Base-by-base conservation (phyloP, 2,329 filamentous ascomycete genomes). In the Macrophomina tecta region DNA sequence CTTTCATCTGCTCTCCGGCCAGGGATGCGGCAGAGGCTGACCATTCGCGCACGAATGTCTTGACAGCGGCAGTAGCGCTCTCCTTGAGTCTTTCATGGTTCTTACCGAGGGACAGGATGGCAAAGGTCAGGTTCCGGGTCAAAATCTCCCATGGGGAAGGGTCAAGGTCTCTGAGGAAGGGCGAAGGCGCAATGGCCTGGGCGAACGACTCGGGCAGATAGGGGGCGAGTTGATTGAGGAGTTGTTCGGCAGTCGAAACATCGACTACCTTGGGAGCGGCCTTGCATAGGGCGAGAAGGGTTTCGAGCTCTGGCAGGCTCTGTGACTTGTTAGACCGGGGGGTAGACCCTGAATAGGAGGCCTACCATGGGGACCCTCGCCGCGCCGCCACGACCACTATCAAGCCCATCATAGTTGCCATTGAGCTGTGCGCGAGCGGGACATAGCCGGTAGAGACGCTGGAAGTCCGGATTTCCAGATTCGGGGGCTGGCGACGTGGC, bases 251-350 rank as follows among this genome's bases (percentile, higher is more conserved):
- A 74, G 91, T 90, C 68, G 92, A 87, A 49, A 82, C 79, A 53
- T 88, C 89, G 63, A 89, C 85, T 32, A 98, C 85, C 30, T 88
- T 86, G 4, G 93, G 90, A 3, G 94, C 92, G 64, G 94, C 92
- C 80, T 94, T 94, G 83, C 94, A 98, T 32, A 99, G 85, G 51
- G 95, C 93, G 32, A 98, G 82, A 32, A 99, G 85, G 64, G 97
- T 91, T 78, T 99, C 94, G 72, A 97, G 90, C 83, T 99, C 96
- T 73, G 92, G 90, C 64, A 94, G 88, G 64, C 90, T 92, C 93
- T 96, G 68, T 12, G 30, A 52, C 51, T 58, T 28, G 66, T 67
- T 11, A 67, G 58, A 62, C 14, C n/a, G n/a, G 45, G 6, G 11
- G 52, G 16, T n/a, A 45, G 52, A 60, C 30, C 9, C 28, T 32